Evolutionary conservation across 345 rosid genomes (phyloP).

Genomic region (Limnanthes douglasii): DNA sequence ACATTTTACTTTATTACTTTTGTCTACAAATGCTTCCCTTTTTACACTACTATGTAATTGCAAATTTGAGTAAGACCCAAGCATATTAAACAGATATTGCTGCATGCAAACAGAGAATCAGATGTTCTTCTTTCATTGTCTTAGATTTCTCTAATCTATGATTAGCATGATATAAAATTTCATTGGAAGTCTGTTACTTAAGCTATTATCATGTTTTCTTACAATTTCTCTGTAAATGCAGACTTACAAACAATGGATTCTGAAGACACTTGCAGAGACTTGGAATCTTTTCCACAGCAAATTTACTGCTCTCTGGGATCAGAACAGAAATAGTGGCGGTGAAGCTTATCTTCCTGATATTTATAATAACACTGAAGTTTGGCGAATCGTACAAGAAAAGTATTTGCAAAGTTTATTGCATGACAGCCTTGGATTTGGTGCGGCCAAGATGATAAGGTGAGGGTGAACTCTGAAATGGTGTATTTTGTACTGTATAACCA

Average conservation of each 20-base stretch:
- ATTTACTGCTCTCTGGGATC: constrained; percentile 56
- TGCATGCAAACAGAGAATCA: no score
- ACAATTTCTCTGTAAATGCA: constrained; percentile 12
- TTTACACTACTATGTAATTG: background rate
- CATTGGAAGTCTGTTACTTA: background rate
- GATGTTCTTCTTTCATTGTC: no score
- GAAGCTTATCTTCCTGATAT: constrained; percentile 83
- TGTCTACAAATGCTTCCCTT: no score
- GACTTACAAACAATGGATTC: constrained; percentile 69
- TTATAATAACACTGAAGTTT: constrained; percentile 49
- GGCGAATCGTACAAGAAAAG: constrained; percentile 41
- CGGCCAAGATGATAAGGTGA: constrained; percentile 96
- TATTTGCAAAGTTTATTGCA: constrained; percentile 61
- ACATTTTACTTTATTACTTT: no score
- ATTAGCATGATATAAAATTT: background rate
- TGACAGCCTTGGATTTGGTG: constrained; percentile 85
- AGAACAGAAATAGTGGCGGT: constrained; percentile 66
- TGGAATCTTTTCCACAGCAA: constrained; percentile 61
- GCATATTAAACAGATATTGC: no score
- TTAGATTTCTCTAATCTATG: no score
- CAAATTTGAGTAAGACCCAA: background rate
- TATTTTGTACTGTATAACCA: no score
- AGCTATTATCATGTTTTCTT: no score
- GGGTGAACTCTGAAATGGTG: no score
- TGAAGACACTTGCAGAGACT: constrained; percentile 53